Evolutionary conservation across 768 basidiomycete genomes (phyloP).

Genomic region (Boletus eberwhitei): DNA sequence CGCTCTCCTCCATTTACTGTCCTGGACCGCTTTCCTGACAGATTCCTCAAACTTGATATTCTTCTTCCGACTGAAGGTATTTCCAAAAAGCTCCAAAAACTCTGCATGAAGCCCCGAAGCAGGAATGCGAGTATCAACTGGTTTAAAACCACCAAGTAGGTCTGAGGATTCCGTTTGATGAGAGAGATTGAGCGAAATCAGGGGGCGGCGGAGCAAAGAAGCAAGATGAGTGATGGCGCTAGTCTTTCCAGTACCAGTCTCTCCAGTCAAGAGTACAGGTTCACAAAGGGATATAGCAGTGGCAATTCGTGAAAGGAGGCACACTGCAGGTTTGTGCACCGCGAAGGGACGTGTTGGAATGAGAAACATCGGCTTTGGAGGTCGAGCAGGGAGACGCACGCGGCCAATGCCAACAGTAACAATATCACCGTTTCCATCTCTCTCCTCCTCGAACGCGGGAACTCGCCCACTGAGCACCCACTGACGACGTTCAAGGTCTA

Average conservation of each 20-base stretch:
- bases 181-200: slow-evolving; percentile 90
- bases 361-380: slow-evolving; percentile 34
- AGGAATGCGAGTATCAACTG: slow-evolving; percentile 83
- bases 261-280: slow-evolving; percentile 89
- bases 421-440: slow-evolving; percentile 59
- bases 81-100: slow-evolving; percentile 78
- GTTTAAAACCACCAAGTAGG: slow-evolving; percentile 92
- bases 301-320: slow-evolving; percentile 77
- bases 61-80: slow-evolving; percentile 85
- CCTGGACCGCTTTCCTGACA: slow-evolving; percentile 75
- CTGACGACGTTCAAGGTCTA: slow-evolving; percentile 64
- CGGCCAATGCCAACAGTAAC: slow-evolving; percentile 61
- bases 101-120: slow-evolving; percentile 65
- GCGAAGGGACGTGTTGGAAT: slow-evolving; percentile 66
- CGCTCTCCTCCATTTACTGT: slow-evolving; percentile 81
- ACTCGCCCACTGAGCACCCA: slow-evolving; percentile 67
- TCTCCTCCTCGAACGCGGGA: slow-evolving; percentile 67
- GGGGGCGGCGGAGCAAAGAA: slow-evolving; percentile 64
- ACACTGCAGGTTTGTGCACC: slow-evolving; percentile 79
- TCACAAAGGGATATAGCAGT: slow-evolving; percentile 70
- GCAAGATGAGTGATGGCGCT: slow-evolving; percentile 88
- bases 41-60: slow-evolving; percentile 84
- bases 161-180: slow-evolving; percentile 97
- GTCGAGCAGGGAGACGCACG: slow-evolving; percentile 50
- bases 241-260: slow-evolving; percentile 99